These are phyloP conservation scores for Papiliotrema nemorosa DNA, from an alignment of 1,284 basidiomycete genomes.

Conservation along the genomic window DNA sequence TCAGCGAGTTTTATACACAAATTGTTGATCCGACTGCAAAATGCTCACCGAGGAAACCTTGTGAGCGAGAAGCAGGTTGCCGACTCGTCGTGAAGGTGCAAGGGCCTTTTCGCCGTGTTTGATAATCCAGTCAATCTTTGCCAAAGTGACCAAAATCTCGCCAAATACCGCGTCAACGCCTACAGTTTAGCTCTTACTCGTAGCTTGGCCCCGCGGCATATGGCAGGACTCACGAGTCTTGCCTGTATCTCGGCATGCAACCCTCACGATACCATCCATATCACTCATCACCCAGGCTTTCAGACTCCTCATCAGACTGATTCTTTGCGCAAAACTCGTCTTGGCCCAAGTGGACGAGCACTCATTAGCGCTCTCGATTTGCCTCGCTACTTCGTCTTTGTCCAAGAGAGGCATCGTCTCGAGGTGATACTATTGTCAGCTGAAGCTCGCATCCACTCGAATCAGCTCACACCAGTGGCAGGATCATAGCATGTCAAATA, in stretches of 20 bases:
- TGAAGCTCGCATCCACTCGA: not conserved
- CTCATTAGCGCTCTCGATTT: slow-evolving; percentile 62
- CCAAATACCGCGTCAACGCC: slow-evolving; percentile 86
- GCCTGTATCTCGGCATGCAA: slow-evolving; percentile 92
- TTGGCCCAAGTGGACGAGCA: slow-evolving; percentile 70
- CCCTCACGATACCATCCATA: slow-evolving; percentile 73
- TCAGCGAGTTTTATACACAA: too few relatives aligned
- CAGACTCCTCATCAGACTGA: slow-evolving; percentile 76
- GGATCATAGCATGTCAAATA: slow-evolving; percentile 91
- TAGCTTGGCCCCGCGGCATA: not conserved
- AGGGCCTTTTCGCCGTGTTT: slow-evolving; percentile 73
- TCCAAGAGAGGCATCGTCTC: slow-evolving; percentile 59
- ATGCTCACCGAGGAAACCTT: slow-evolving; percentile 58
- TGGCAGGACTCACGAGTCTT: slow-evolving; percentile 78
- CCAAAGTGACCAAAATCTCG: slow-evolving; percentile 81
- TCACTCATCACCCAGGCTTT: slow-evolving; percentile 80
- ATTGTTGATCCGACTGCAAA: too few relatives aligned
- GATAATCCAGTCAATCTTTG: slow-evolving; percentile 77
- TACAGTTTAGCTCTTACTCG: too few relatives aligned
- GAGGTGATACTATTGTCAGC: slow-evolving; percentile 33
- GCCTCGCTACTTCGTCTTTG: slow-evolving; percentile 62
- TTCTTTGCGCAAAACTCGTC: slow-evolving; percentile 71
- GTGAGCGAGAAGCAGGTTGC: slow-evolving; percentile 76
- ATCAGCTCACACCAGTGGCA: slow-evolving; percentile 67
- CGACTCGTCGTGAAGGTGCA: slow-evolving; percentile 64